Conservation (phyloP, 1,139 yeast species). For the Candida frijolesensis region DNA sequence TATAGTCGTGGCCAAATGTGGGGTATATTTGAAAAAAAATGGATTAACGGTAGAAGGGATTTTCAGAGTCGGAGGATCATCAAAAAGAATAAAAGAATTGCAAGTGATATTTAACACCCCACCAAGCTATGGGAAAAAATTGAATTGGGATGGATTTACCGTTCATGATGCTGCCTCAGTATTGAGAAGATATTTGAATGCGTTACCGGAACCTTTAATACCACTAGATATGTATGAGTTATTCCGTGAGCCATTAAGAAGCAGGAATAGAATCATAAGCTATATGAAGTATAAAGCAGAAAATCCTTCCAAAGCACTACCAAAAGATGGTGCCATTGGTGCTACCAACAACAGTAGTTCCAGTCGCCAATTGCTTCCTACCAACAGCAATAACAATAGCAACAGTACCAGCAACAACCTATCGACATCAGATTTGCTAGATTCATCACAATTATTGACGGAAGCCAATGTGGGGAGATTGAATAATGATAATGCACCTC, state of each 20-base stretch:
- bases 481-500: conserved; percentile 15
- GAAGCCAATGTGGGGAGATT: conserved; percentile 34
- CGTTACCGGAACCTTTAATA: conserved; percentile 88
- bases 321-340: conserved; percentile 3
- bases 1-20: conserved; percentile 93
- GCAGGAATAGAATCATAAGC: conserved; percentile 59
- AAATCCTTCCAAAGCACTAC: conserved; percentile 31
- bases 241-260: conserved; percentile 76
- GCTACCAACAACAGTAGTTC: conserved; percentile 1
- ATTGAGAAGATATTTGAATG: conserved; percentile 80
- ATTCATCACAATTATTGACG: conserved; percentile 29
- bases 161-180: conserved; percentile 98
- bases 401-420: background rate
- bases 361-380: background rate
- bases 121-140: conserved; percentile 85
- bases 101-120: conserved; percentile 83
- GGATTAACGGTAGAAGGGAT: conserved; percentile 85
- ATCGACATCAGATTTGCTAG: conserved; percentile 17
- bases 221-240: conserved; percentile 77
- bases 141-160: conserved; percentile 89
- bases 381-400: background rate
- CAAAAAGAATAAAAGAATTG: conserved; percentile 82
- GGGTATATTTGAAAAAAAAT: conserved; percentile 76
- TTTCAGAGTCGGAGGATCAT: conserved; percentile 90
- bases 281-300: conserved; percentile 61